Evolutionary conservation across 495 filamentous ascomycete species (phyloP), one percentile per base, ranked within the genome.

Genomic region (Polyplosphaeria fusca): DNA sequence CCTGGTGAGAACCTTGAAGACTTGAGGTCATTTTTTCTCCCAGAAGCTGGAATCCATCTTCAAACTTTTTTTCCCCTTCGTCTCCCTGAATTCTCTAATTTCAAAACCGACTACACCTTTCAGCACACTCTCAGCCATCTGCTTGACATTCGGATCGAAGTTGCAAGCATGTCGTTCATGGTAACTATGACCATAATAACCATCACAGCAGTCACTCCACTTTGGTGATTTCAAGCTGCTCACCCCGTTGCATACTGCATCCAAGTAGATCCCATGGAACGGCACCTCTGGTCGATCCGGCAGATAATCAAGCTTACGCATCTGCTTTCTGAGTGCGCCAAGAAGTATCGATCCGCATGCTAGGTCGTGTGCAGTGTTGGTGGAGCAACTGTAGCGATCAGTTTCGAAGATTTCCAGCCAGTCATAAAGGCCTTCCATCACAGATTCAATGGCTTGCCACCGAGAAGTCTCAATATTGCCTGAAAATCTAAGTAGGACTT

Each of bases 321-420:
- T 39, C 24, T 25, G 9, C 18, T 28, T 22, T n/a, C 22, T 51
- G 5, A 60, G 56, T 39, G 56, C 28, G 30, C 56, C 56, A 22
- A 47, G 42, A 12, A 60, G 23, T 14, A 52, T 60, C 2, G 56
- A 60, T 13, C 28, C 40, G 23, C 56, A 60, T 25, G 19, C 18
- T 19, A 40, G 40, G 5, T 4, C 22, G 22, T 41, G 32, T 4
- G 24, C n/a, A 13, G 16, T 26, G 19, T 26, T 13, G 22, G 12
- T 3, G 12, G 22, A 19, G 26, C 53, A 57, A 12, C 1, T 12
- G 19, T 57, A 49, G 5, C 11, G 11, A 4, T 5, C 47, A 37
- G 14, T 45, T 0, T 30, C 38, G 23, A 35, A 59, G 2, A 18
- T 18, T 5, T 59, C 47, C 4, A 59, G 41, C 20, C 20, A 39